phyloP scores from a whole-genome alignment of 1,139 yeast genomes.

The Hyphopichia burtonii region DNA sequence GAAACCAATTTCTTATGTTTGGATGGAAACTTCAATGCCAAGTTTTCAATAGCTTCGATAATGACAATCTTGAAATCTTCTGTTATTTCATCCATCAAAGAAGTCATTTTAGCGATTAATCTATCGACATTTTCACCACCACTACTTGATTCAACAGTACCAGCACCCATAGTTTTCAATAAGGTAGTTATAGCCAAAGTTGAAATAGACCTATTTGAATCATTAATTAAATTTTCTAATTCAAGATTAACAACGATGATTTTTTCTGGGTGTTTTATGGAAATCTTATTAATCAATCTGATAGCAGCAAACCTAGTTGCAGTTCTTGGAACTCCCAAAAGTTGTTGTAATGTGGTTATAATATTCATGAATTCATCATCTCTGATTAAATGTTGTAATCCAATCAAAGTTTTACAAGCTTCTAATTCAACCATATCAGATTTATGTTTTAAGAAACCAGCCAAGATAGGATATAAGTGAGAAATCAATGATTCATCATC shows the following conservation, averaged over 20 bases:
- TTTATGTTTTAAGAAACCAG: slow-evolving; percentile 74
- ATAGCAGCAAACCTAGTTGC: slow-evolving; percentile 92
- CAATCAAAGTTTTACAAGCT: slow-evolving; percentile 81
- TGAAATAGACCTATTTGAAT: slow-evolving; percentile 88
- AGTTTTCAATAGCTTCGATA: slow-evolving; percentile 88
- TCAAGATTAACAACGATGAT: slow-evolving; percentile 71
- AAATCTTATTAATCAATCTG: slow-evolving; percentile 81
- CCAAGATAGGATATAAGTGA: slow-evolving; percentile 63
- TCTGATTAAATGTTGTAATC: slow-evolving; percentile 55
- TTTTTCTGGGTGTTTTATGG: slow-evolving; percentile 78
- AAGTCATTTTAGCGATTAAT: slow-evolving; percentile 81
- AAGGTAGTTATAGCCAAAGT: slow-evolving; percentile 98
- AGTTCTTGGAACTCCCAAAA: slow-evolving; percentile 85
- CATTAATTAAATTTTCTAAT: slow-evolving; percentile 83
- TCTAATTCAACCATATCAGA: slow-evolving; percentile 91
- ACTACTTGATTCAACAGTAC: slow-evolving; percentile 32
- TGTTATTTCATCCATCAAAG: slow-evolving; percentile 88
- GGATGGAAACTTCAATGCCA: slow-evolving; percentile 90
- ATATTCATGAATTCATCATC: slow-evolving; percentile 66
- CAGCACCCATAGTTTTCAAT: slow-evolving; percentile 89
- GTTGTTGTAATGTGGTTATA: slow-evolving; percentile 68
- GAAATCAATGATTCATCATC: slow-evolving; percentile 57
- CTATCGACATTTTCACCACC: slow-evolving; percentile 78
- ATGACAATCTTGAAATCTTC: slow-evolving; percentile 95
- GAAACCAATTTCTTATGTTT: slow-evolving; percentile 81